Conservation (phyloP, 805 yeast species). For the Ogataea trehalophila region DNA sequence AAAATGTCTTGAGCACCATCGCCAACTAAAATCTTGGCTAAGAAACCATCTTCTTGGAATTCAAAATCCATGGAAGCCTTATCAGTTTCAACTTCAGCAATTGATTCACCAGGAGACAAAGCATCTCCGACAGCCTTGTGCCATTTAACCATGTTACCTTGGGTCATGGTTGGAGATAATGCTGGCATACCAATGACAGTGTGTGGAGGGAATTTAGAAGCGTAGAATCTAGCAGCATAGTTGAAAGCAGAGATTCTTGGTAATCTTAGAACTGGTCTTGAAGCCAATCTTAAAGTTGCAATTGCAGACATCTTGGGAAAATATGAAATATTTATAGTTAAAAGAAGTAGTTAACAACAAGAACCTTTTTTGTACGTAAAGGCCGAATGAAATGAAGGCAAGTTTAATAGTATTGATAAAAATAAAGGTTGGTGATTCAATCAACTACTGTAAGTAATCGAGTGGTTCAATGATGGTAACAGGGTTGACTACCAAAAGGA, state of each 20-base stretch:
- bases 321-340: too few relatives aligned
- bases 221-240: constrained; percentile 18
- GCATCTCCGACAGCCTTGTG: constrained; percentile 84
- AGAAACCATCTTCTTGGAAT: constrained; percentile 93
- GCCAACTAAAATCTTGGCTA: constrained; percentile 80
- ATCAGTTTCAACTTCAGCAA: constrained; percentile 97
- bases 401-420: too few relatives aligned
- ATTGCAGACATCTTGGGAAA: constrained; percentile 28
- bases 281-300: constrained; percentile 27
- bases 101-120: constrained; percentile 85
- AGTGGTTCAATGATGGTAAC: too few relatives aligned
- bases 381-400: too few relatives aligned
- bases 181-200: constrained; percentile 97
- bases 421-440: too few relatives aligned
- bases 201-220: constrained; percentile 44
- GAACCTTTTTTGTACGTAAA: too few relatives aligned
- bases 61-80: constrained; percentile 98
- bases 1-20: constrained; percentile 88
- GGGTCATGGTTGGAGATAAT: constrained; percentile 98
- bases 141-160: constrained; percentile 90
- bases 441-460: too few relatives aligned
- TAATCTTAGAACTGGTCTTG: constrained; percentile 25
- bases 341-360: too few relatives aligned
- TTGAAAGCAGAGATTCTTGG: constrained; percentile 6
- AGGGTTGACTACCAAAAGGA: too few relatives aligned